These are phyloP conservation scores for Camellia japonica DNA, from an alignment of 148 eudicot species.

Conservation along the genomic window DNA sequence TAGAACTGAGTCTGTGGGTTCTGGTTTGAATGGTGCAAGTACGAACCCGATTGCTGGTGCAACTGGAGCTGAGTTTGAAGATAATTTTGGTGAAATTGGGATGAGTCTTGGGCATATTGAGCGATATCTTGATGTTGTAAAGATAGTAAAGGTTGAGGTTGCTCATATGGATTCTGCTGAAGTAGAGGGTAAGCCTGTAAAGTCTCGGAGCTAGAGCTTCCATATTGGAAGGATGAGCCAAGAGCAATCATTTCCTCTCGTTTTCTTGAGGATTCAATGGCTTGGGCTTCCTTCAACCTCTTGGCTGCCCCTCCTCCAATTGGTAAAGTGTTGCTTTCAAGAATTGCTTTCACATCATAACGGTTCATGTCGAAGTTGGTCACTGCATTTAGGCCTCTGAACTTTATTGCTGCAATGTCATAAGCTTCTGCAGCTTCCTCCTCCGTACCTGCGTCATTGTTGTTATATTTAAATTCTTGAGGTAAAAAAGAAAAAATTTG, in stretches of 20 bases:
- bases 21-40: slow-evolving; percentile 28
- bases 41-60: slow-evolving; percentile 28
- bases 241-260: slow-evolving; percentile 72
- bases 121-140: slow-evolving; percentile 59
- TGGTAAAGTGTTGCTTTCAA: slow-evolving; percentile 85
- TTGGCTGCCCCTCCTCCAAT: slow-evolving; percentile 97
- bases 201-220: slow-evolving; percentile 29
- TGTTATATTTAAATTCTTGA: background rate
- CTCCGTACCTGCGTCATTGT: slow-evolving; percentile 61
- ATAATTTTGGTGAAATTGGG: slow-evolving; percentile 44
- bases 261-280: slow-evolving; percentile 75
- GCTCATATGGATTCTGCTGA: slow-evolving; percentile 32
- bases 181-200: slow-evolving; percentile 62
- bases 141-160: slow-evolving; percentile 50
- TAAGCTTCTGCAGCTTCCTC: slow-evolving; percentile 99
- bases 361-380: slow-evolving; percentile 97
- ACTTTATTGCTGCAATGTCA: slow-evolving; percentile 95
- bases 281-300: slow-evolving; percentile 91
- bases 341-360: slow-evolving; percentile 86
- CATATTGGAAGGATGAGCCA: slow-evolving; percentile 35
- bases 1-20: slow-evolving; percentile 27
- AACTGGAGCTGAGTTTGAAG: slow-evolving; percentile 56
- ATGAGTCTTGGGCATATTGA: slow-evolving; percentile 37
- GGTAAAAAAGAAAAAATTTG: too few species aligned
- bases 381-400: slow-evolving; percentile 89